phyloP scores from a whole-genome alignment of 805 yeast species.

The Barnettozyma wickerhamii region DNA sequence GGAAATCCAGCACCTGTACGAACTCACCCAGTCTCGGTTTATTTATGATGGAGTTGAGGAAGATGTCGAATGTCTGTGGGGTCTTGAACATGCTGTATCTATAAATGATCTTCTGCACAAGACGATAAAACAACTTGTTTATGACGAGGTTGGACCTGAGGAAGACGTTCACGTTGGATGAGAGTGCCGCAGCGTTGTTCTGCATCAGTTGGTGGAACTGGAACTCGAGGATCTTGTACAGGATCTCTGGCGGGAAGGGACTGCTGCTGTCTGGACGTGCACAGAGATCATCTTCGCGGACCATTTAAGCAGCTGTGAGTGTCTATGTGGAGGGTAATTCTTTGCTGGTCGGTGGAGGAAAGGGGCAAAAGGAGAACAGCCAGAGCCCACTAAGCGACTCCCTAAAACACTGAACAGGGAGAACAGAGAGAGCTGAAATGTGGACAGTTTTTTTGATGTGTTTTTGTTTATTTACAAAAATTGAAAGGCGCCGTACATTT shows the following conservation, averaged over 20 bases:
- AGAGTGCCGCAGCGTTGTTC: conserved; percentile 46
- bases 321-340: neutral
- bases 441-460: too few species aligned
- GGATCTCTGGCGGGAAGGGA: conserved; percentile 51
- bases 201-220: conserved; percentile 46
- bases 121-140: conserved; percentile 52
- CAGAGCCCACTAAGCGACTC: too few species aligned
- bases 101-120: conserved; percentile 55
- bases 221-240: conserved; percentile 49
- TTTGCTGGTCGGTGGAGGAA: too few species aligned
- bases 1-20: conserved; percentile 78
- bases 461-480: too few species aligned
- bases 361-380: too few species aligned
- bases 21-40: conserved; percentile 48
- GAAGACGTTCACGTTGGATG: conserved; percentile 48
- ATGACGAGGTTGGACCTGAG: conserved; percentile 50
- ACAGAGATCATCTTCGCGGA: neutral
- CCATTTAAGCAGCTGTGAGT: neutral
- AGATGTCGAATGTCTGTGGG: conserved; percentile 73
- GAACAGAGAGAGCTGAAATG: too few species aligned
- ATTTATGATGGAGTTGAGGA: conserved; percentile 50
- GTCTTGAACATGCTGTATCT: conserved; percentile 71
- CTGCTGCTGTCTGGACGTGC: conserved; percentile 5
- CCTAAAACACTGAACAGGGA: too few species aligned
- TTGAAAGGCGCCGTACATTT: too few species aligned